Base-by-base conservation (phyloP, 306 rosid genomes). In the Dryas alaskensis region DNA sequence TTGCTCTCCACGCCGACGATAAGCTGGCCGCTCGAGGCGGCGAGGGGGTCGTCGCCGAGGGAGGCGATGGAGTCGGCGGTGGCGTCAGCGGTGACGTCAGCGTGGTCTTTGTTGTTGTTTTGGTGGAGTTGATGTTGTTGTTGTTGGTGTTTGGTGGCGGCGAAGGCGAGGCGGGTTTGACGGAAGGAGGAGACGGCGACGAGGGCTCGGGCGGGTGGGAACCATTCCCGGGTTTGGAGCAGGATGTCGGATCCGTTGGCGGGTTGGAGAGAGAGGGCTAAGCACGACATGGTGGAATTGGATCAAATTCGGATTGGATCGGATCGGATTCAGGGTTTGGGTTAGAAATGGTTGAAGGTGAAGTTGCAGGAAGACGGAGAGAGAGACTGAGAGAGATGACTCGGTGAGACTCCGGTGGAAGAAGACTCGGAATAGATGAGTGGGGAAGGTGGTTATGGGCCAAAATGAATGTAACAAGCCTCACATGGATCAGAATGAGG, bases 171-270 rank as follows among this genome's bases (percentile, higher is more conserved):
- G 73, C 96, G 94, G 10, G 94, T 90, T 12, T 92, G 96, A 63
- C 98, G 96, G 79, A 92, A 92, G 69, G 92, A 75, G 73, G 98
- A 87, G 78, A 92, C 91, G 43, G 96, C 95, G 17, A 88, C 95
- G 58, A 92, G 94, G 75, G 98, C 96, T 43, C 94, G 87, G 43
- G 98, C 86, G 9, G 98, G 96, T 6, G 96, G 95, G 83, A 92
- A 92, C 95, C 98, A 92, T 76, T 88, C 96, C n/a, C 91, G 95
- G 27, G 98, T 92, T 83, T 92, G 98, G 46, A 89, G 96, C 1
- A 92, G 90, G 74, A 92, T 90, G 65, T 92, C 98, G 73, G 96
- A 87, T 87, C 98, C 86, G 65, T 81, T 88, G 9, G 92, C 75
- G 16, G 96, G 98, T 81, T 92, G 98, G 6, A 92, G 82, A 50